Percentiles rank a stretch among this genome's conserved stretches.
Evolutionary conservation across 2,329 filamentous ascomycete genomes (phyloP).

Genomic region (Cadophora sp.): DNA sequence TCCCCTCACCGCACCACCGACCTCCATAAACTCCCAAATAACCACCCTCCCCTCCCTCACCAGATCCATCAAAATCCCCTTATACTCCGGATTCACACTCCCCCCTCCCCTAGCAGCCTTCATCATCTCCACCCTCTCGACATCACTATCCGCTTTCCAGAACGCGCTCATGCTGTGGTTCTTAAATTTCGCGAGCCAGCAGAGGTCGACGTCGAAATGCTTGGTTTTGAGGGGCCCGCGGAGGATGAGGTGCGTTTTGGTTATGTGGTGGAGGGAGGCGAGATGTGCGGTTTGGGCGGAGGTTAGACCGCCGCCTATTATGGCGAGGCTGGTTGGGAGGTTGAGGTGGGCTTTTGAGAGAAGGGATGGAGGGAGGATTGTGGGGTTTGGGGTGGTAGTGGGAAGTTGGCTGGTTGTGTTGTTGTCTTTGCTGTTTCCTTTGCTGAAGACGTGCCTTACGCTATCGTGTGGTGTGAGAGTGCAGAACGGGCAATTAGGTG

Average conservation of each 20-base stretch:
- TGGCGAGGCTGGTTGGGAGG: constrained; percentile 66
- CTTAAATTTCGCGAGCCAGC: constrained; percentile 84
- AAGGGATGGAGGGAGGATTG: constrained; percentile 47
- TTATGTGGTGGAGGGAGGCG: constrained; percentile 67
- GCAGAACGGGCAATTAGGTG: constrained; percentile 49
- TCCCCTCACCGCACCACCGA: constrained; percentile 60
- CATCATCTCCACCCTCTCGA: constrained; percentile 71
- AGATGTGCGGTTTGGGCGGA: constrained; percentile 77
- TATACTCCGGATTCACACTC: constrained; percentile 68
- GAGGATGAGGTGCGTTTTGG: constrained; percentile 74
- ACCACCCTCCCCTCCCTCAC: constrained; percentile 26
- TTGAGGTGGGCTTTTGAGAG: constrained; percentile 51
- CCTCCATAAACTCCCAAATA: constrained; percentile 37
- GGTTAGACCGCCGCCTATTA: constrained; percentile 79
- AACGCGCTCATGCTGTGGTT: constrained; percentile 80
- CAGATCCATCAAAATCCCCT: constrained; percentile 30
- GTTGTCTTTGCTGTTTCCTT: background rate
- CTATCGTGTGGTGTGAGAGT: constrained; percentile 33
- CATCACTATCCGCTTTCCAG: constrained; percentile 76
- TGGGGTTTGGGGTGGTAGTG: constrained; percentile 12
- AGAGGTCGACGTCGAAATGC: constrained; percentile 77
- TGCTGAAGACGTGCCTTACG: constrained; percentile 34
- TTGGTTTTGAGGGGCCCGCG: constrained; percentile 66
- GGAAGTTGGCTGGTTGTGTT: background rate
- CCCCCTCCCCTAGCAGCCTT: constrained; percentile 73